A percentile compares a stretch with the other conserved stretches of the same genome.
Evolutionary conservation across 1,284 basidiomycete species (phyloP).

Genomic region (Ceratobasidium sp.): DNA sequence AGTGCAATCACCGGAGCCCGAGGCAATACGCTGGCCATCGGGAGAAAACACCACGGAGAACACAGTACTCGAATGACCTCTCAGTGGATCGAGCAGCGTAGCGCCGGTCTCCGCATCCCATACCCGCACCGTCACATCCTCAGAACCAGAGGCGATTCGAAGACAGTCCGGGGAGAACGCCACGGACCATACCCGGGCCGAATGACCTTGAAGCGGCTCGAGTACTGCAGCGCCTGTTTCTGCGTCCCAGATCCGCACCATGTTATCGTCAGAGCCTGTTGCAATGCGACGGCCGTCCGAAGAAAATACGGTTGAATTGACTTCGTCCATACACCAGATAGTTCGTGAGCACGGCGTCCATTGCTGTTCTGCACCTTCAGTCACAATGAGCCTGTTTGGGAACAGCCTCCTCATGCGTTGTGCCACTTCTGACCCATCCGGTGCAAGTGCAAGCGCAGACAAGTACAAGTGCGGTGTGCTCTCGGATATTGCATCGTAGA

Average conservation of each 20-base stretch:
- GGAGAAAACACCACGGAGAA: conserved; percentile 58
- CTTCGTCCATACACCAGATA: neutral
- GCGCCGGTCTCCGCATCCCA: conserved; percentile 53
- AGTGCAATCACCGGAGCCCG: conserved; percentile 30
- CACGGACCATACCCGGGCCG: conserved; percentile 7
- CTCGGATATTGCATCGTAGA: conserved; percentile 30
- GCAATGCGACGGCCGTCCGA: neutral
- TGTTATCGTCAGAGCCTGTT: conserved; percentile 7
- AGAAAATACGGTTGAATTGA: conserved; percentile 36
- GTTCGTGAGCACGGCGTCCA: neutral
- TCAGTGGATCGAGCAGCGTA: conserved; percentile 55
- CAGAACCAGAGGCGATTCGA: conserved; percentile 10
- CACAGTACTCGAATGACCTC: conserved; percentile 53
- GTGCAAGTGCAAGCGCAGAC: conserved; percentile 11
- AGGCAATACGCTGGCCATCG: conserved; percentile 54
- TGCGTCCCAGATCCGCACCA: too few species aligned
- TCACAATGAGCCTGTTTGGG: conserved; percentile 13
- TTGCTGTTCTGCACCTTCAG: neutral
- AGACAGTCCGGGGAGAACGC: conserved; percentile 23
- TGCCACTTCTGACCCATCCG: neutral
- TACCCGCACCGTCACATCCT: conserved; percentile 56
- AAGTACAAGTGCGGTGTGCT: neutral
- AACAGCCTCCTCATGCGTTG: neutral
- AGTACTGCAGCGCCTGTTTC: neutral
- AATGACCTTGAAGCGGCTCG: conserved; percentile 16